Percentiles rank a stretch among this genome's conserved stretches.
phyloP scores from a whole-genome alignment of 768 basidiomycete species.

The Lactarius sanguifluus region DNA sequence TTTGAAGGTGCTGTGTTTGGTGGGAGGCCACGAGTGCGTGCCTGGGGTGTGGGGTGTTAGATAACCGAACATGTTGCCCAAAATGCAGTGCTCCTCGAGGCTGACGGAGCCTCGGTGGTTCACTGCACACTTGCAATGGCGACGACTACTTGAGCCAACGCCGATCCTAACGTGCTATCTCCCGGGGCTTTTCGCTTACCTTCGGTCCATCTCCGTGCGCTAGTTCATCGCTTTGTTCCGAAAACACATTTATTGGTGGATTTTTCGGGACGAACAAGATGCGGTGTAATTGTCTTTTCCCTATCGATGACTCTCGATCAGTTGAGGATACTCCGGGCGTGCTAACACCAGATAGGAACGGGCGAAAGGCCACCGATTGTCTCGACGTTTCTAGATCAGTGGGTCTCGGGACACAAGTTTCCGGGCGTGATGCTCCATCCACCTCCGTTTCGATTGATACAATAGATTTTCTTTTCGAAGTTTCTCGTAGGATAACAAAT shows the following conservation, averaged over 20 bases:
- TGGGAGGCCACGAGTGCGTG: conserved; percentile 2
- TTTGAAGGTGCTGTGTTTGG: conserved; percentile 23
- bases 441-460: conserved; percentile 12
- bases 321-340: neutral
- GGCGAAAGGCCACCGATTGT: conserved; percentile 5
- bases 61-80: conserved; percentile 20
- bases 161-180: neutral
- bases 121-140: neutral
- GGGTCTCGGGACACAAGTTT: conserved; percentile 17
- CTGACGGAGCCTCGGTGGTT: neutral
- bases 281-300: conserved; percentile 16
- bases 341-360: conserved; percentile 24
- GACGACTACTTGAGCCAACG: neutral
- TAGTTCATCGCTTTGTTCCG: conserved; percentile 4
- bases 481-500: conserved; percentile 17
- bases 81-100: conserved; percentile 25
- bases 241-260: conserved; percentile 1
- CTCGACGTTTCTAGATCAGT: conserved; percentile 3
- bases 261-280: neutral
- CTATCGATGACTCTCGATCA: conserved; percentile 9
- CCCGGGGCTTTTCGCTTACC: neutral
- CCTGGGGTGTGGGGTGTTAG: conserved; percentile 18
- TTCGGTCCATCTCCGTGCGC: neutral
- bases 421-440: conserved; percentile 23
- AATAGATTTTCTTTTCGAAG: conserved; percentile 22